Evolutionary conservation across 192 early-diverging fungal genomes (phyloP).

Genomic region (Helicostylum pulchrum): DNA sequence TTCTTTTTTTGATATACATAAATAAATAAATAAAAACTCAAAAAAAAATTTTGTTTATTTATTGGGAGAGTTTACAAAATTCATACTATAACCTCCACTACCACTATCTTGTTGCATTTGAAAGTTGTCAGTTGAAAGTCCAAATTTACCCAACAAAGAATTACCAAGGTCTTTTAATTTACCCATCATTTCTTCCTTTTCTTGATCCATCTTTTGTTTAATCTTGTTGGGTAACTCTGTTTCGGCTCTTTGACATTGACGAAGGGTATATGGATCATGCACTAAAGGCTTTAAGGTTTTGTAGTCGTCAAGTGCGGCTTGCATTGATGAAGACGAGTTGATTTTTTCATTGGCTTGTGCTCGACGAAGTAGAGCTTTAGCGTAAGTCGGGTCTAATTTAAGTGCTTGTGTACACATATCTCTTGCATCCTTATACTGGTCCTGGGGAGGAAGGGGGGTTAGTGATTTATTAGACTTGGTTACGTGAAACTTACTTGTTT

Average conservation of each 20-base stretch:
- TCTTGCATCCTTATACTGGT: conserved; percentile 38
- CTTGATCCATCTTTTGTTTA: conserved; percentile 51
- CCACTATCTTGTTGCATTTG: conserved; percentile 57
- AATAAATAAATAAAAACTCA: neutral
- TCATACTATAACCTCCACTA: conserved; percentile 55
- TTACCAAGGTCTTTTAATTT: conserved; percentile 77
- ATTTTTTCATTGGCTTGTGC: conserved; percentile 60
- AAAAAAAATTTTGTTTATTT: neutral
- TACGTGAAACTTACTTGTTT: conserved; percentile 38
- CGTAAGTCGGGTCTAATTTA: conserved; percentile 50
- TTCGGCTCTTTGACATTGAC: conserved; percentile 22
- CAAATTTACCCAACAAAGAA: conserved; percentile 68
- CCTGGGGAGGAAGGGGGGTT: conserved; percentile 5
- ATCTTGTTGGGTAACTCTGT: conserved; percentile 44
- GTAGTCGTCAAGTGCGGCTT: conserved; percentile 47
- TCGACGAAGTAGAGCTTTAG: conserved; percentile 55
- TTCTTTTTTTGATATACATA: neutral
- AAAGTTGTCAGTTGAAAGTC: conserved; percentile 70
- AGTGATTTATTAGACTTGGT: neutral
- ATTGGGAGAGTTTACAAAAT: conserved; percentile 55
- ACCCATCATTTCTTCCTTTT: conserved; percentile 68
- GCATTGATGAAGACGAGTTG: conserved; percentile 43
- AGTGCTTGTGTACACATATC: conserved; percentile 47
- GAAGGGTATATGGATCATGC: conserved; percentile 16
- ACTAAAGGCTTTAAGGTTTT: conserved; percentile 1